Percentiles rank a stretch among this genome's conserved stretches.
These are phyloP conservation scores for Myxozyma nipponensis DNA, from an alignment of 805 yeast species.

Conservation along the genomic window DNA sequence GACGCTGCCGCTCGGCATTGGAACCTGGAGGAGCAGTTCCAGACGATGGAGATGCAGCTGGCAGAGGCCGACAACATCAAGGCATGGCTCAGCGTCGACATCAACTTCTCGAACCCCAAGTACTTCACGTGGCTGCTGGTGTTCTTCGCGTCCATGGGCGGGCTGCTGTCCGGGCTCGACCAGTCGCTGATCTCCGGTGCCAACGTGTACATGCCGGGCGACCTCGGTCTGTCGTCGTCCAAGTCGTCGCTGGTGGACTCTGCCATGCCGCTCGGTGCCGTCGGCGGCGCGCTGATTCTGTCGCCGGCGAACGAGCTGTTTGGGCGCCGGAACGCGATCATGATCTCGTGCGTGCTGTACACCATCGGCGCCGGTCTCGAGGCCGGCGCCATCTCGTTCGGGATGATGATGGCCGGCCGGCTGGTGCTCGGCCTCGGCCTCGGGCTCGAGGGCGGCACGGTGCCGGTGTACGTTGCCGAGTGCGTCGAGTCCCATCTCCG, in stretches of 20 bases:
- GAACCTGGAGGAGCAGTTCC: slow-evolving; percentile 4
- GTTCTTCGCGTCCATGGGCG: slow-evolving; percentile 58
- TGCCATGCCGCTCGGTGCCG: slow-evolving; percentile 67
- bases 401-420: slow-evolving; percentile 21
- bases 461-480: slow-evolving; percentile 60
- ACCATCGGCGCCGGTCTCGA: slow-evolving; percentile 8
- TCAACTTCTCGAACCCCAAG: slow-evolving; percentile 43
- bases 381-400: slow-evolving; percentile 7
- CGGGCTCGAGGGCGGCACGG: slow-evolving; percentile 64
- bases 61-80: slow-evolving; percentile 5
- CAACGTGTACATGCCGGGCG: slow-evolving; percentile 46
- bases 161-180: slow-evolving; percentile 62
- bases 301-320: slow-evolving; percentile 54
- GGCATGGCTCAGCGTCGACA: slow-evolving; percentile 3
- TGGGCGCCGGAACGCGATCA: slow-evolving; percentile 47
- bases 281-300: slow-evolving; percentile 58
- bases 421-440: slow-evolving; percentile 61
- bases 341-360: slow-evolving; percentile 4
- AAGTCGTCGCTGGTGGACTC: slow-evolving; percentile 54
- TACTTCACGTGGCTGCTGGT: slow-evolving; percentile 51
- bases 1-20: background rate
- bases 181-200: slow-evolving; percentile 69
- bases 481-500: slow-evolving; percentile 55
- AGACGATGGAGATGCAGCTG: slow-evolving; percentile 1
- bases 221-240: slow-evolving; percentile 41